Conservation (phyloP, 2,329 filamentous ascomycete genomes). For the Exophiala sp. region DNA sequence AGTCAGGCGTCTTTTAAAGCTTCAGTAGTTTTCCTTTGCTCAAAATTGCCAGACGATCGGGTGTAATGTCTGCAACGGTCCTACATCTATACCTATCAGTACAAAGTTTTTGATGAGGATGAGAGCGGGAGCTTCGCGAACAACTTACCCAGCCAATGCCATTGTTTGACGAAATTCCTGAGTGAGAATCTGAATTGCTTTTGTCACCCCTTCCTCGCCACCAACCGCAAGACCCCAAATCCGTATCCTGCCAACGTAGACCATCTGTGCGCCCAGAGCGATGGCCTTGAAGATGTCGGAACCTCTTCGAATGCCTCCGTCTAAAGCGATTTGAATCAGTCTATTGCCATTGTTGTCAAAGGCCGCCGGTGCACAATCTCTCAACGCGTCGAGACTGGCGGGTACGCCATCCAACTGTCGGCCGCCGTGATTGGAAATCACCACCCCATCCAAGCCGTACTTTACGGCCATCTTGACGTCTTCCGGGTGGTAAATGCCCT, state of each 20-base stretch:
- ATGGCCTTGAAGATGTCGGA: constrained; percentile 57
- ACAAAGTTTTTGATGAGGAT: no score
- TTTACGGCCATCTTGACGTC: constrained; percentile 35
- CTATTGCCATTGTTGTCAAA: constrained; percentile 1
- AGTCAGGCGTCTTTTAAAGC: no score
- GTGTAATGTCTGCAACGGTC: no score
- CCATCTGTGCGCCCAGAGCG: constrained; percentile 49
- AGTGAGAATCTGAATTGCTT: constrained; percentile 19
- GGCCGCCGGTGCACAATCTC: constrained; percentile 25
- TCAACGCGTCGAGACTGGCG: constrained; percentile 36
- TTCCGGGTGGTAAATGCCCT: constrained; percentile 29
- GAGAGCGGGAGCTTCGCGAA: neutral
- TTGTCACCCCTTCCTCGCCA: constrained; percentile 24
- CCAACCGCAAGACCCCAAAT: constrained; percentile 45
- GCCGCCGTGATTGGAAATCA: constrained; percentile 38
- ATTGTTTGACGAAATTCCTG: constrained; percentile 26
- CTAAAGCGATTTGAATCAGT: constrained; percentile 40
- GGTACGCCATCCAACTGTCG: constrained; percentile 37
- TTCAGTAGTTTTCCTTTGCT: no score
- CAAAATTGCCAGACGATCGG: no score
- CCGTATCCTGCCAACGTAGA: constrained; percentile 46
- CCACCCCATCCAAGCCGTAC: constrained; percentile 33
- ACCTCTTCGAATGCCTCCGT: constrained; percentile 55
- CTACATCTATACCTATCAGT: no score
- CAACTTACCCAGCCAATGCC: constrained; percentile 26